Evolutionary conservation across 106 monocot species (phyloP).

Genomic region (Acorus gramineus): DNA sequence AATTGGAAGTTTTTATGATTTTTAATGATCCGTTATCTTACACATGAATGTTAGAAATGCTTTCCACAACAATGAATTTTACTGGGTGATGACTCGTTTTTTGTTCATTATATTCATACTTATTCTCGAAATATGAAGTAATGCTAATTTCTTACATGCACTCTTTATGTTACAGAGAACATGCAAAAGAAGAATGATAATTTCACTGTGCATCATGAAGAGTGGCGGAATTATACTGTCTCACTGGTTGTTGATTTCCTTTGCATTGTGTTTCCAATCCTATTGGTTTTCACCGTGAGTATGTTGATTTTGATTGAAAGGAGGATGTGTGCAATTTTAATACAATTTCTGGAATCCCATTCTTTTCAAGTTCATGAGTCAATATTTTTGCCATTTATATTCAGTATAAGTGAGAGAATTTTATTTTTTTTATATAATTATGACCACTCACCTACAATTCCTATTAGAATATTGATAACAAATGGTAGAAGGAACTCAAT

Average conservation of each 20-base stretch:
- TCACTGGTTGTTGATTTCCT: constrained; percentile 45
- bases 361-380: no score
- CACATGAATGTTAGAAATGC: no score
- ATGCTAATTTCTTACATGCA: neutral
- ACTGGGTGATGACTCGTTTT: neutral
- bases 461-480: neutral
- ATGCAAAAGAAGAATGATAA: constrained; percentile 33
- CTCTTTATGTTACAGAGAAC: constrained; percentile 3
- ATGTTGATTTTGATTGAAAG: neutral
- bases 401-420: no score
- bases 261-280: constrained; percentile 49
- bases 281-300: constrained; percentile 71
- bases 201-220: constrained; percentile 9
- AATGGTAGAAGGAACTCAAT: neutral
- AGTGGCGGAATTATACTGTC: constrained; percentile 25
- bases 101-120: neutral
- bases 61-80: neutral
- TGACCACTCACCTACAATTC: neutral
- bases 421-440: neutral
- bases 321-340: neutral
- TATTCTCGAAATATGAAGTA: constrained; percentile 12
- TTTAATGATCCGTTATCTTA: no score
- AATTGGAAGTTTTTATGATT: no score
- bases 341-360: no score
- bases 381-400: no score